Evolutionary conservation across 139 green algal genomes (phyloP).

Genomic region (Chlamydomonas eustigma): DNA sequence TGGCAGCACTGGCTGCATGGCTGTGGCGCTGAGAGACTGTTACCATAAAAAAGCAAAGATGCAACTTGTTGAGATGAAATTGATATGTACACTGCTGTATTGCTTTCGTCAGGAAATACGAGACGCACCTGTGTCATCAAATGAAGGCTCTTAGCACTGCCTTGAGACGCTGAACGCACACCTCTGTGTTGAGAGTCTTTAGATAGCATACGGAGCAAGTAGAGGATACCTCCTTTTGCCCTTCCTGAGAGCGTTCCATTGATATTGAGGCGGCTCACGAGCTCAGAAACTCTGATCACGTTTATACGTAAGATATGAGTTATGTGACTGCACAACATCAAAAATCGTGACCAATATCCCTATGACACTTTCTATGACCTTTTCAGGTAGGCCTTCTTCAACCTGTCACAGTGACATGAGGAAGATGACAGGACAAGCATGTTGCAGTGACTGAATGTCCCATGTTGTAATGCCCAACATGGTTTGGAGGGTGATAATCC

Average conservation of each 20-base stretch:
- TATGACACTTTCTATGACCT: too few relatives aligned
- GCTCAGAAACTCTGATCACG: too few relatives aligned
- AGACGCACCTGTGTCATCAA: neutral
- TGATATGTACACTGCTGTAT: neutral
- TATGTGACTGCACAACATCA: too few relatives aligned
- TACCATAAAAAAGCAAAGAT: neutral
- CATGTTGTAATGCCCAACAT: neutral
- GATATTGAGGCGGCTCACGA: too few relatives aligned
- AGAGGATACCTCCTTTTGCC: too few relatives aligned
- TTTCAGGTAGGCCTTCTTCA: too few relatives aligned
- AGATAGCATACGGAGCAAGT: constrained; percentile 1
- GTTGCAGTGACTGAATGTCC: too few relatives aligned
- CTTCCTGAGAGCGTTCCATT: too few relatives aligned
- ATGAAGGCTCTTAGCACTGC: neutral
- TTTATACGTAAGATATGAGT: too few relatives aligned
- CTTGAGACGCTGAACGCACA: neutral
- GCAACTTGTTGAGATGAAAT: neutral
- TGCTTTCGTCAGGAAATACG: neutral
- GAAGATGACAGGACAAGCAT: too few relatives aligned
- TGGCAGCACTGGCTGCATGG: neutral
- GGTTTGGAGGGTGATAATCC: neutral
- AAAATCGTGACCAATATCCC: too few relatives aligned
- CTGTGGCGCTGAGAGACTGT: neutral
- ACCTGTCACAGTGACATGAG: too few relatives aligned
- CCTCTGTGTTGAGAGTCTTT: neutral